Evolutionary conservation across 2,329 filamentous ascomycete genomes (phyloP), one percentile per base, ranked within the genome.

Genomic region (Dactylella cylindrospora): DNA sequence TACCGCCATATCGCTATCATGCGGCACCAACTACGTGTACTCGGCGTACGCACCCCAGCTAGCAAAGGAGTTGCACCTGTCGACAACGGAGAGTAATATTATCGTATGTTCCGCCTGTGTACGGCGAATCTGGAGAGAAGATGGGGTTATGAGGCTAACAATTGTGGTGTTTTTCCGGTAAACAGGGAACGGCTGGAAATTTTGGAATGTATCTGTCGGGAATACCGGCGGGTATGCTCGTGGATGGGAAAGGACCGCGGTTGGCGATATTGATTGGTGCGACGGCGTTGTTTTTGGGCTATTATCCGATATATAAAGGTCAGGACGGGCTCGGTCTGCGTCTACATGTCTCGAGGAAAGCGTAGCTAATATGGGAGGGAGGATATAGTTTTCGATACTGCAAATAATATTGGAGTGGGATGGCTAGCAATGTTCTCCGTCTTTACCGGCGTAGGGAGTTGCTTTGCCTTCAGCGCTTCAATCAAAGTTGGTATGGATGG

Each of bases 21-120:
- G 90, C 73, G 93, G 93, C 64, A 64, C 49, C 22, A 95, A 96
- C 89, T 97, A 98, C 81, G 91, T 90, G 71, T 98, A 96, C 75
- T 96, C 90, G 51, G 91, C 91, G 74, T 98, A 93, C 90, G 90
- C 88, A 10, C 93, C 93, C 15, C 90, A 96, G 74, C 96, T 96
- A 71, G 90, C 90, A 43, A 84, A 94, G 70, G 84, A 82, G 68
- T 78, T 98, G 68, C 84, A 86, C 71, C 81, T 97, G 64, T 90
- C 90, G 10, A 86, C 93, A n/a, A 97, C 91, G 2, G 80, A 96
- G 73, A 90, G 83, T 74, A 97, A 98, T 74, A 74, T 97, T 67
- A 90, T 98, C 71, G 90, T 85, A 77, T 71, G 80, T 47, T 29
- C 8, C 10, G 19, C 46, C 28, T 45, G n/a, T n/a, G n/a, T n/a